Evolutionary conservation across 2,329 filamentous ascomycete genomes (phyloP), one percentile per base, ranked within the genome.

Genomic region (Microcyclospora pomicola): DNA sequence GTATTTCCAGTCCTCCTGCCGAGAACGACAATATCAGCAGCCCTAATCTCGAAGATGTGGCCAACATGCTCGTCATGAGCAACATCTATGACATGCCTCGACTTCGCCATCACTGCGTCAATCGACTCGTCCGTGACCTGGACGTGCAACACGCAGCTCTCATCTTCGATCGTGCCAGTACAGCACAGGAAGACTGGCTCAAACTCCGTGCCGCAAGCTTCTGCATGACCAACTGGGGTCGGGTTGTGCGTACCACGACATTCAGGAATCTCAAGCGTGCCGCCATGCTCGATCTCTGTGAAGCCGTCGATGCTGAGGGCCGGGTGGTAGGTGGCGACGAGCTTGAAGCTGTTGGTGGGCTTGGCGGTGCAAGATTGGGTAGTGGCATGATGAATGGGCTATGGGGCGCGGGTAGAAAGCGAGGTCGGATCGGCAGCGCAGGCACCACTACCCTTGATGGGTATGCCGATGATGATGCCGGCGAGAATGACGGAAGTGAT

Each of bases 81-180:
- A 95, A 96, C 59, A 83, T 96, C 34, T 98, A 98, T 64, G 88
- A 95, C 55, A 92, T 98, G 65, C 87, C 87, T 1, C 85, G 91
- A 49, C 75, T 98, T 15, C 82, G 88, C 14, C 73, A 94, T 6
- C 71, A 96, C 1, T 95, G 88, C 57, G 82, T 96, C 38, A 88
- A 94, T 56, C 76, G 91, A 7, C 71, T 98, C 3, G 80, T 82
- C 39, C 82, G 84, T 44, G 91, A 98, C 55, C 73, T 98, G 2
- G 88, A 96, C 55, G 81, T 96, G 30, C 84, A 93, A 42, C 86
- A 95, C 54, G 88, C 88, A 2, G 94, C 91, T 46, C 80, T 92
- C 49, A 87, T 94, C 40, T 98, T 92, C 86, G 87, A 96, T 59
- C 85, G 86, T 47, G 86, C 91, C 2, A 82, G 80, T 6, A 76